These are phyloP conservation scores for Scutellaria barbata DNA, from an alignment of 257 asterid species.

Conservation along the genomic window DNA sequence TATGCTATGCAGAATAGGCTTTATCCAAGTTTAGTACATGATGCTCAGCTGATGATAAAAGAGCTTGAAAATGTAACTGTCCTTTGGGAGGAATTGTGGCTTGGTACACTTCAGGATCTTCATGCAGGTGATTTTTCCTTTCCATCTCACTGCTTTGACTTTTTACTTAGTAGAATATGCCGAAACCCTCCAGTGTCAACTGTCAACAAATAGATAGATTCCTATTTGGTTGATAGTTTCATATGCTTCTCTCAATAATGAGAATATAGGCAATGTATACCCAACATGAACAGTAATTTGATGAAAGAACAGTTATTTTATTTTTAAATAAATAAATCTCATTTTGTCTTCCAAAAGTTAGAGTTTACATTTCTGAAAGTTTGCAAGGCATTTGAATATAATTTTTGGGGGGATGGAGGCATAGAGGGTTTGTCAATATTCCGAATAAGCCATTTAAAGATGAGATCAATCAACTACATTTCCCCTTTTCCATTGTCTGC, in stretches of 20 bases:
- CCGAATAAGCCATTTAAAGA: neutral
- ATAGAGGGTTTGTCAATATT: neutral
- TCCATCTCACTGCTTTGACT: conserved; percentile 26
- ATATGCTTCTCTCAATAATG: neutral
- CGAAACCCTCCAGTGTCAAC: neutral
- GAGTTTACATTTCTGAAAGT: conserved; percentile 5
- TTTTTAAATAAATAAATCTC: neutral
- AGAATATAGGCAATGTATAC: neutral
- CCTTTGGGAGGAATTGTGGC: conserved; percentile 99
- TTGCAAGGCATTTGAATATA: neutral
- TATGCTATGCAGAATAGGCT: conserved; percentile 68
- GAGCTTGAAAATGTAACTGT: conserved; percentile 96
- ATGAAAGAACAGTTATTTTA: neutral
- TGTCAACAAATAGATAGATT: neutral
- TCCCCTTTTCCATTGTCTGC: neutral
- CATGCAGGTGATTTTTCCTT: conserved; percentile 68
- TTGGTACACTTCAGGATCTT: conserved; percentile 98
- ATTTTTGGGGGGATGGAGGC: neutral
- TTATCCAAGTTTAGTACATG: conserved; percentile 88
- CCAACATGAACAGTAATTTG: neutral
- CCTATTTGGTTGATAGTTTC: neutral
- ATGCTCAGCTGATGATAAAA: conserved; percentile 89
- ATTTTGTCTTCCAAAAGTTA: neutral
- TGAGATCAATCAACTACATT: neutral
- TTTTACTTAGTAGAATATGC: conserved; percentile 33